A percentile compares a stretch with the other conserved stretches of the same genome.
Evolutionary conservation across 768 basidiomycete genomes (phyloP).

Genomic region (Naematelia encephala): DNA sequence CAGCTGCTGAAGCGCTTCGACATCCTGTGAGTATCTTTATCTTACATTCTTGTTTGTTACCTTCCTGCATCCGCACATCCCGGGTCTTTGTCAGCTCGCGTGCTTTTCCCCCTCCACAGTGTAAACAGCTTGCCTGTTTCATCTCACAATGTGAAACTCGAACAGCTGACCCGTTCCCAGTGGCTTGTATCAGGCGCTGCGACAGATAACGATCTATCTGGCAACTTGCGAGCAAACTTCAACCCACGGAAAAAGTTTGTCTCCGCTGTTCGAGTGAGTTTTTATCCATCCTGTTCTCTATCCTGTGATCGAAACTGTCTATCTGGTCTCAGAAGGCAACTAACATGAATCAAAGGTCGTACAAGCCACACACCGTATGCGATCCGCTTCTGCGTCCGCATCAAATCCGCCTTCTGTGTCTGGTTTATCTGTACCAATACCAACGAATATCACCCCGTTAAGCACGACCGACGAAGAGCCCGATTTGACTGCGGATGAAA

Average conservation of each 20-base stretch:
- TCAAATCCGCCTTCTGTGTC: constrained; percentile 6
- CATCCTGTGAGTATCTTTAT: constrained; percentile 60
- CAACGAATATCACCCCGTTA: constrained; percentile 22
- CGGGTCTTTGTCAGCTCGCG: not conserved
- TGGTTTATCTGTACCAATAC: not conserved
- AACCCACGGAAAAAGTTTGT: constrained; percentile 29
- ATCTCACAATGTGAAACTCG: too few relatives aligned
- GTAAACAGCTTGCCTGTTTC: too few relatives aligned
- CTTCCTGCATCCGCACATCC: not conserved
- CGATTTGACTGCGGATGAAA: not conserved
- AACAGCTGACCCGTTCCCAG: too few relatives aligned
- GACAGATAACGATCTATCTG: constrained; percentile 68
- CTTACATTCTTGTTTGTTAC: not conserved
- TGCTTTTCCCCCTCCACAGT: too few relatives aligned
- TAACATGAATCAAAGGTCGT: constrained; percentile 35
- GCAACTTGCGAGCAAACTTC: constrained; percentile 77
- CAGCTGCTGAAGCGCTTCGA: constrained; percentile 66
- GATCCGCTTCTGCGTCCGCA: constrained; percentile 16
- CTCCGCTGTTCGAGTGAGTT: constrained; percentile 30
- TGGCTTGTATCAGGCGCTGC: constrained; percentile 72
- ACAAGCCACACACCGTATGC: constrained; percentile 37
- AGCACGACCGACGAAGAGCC: constrained; percentile 32
- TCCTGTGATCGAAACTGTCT: not conserved
- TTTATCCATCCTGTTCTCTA: not conserved
- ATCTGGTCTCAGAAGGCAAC: too few relatives aligned